phyloP scores from a whole-genome alignment of 2,329 filamentous ascomycete species.

The Monosporascus ibericus region DNA sequence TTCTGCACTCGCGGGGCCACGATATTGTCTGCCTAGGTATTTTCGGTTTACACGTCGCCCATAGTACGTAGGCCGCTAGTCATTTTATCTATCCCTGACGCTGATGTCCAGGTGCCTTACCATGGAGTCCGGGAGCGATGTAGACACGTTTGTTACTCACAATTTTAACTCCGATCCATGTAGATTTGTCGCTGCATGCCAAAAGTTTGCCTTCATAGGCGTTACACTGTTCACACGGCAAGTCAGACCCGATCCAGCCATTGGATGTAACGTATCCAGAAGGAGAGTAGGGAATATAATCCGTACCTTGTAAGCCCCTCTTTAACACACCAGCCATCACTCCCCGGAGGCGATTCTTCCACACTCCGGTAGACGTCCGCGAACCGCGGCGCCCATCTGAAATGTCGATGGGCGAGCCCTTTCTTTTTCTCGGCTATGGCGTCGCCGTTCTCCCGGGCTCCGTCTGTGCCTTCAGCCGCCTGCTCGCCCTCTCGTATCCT shows the following conservation, averaged over 20 bases:
- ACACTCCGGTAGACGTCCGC: conserved; percentile 83
- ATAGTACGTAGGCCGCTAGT: no score
- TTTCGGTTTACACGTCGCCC: no score
- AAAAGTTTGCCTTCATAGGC: conserved; percentile 87
- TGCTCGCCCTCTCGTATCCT: conserved; percentile 59
- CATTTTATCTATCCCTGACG: no score
- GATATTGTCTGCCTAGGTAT: no score
- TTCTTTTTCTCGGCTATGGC: conserved; percentile 30
- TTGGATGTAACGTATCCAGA: no score
- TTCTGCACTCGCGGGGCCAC: no score
- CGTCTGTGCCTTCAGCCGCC: conserved; percentile 26
- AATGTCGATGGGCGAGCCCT: conserved; percentile 72
- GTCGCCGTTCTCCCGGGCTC: conserved; percentile 3
- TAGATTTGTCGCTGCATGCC: conserved; percentile 60
- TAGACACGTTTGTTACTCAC: conserved; percentile 51
- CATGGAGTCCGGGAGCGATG: no score
- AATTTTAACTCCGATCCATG: conserved; percentile 70
- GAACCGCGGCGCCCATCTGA: conserved; percentile 90
- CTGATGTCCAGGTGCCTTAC: no score
- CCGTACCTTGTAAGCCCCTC: conserved; percentile 77
- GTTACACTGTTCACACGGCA: conserved; percentile 60
- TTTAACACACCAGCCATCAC: conserved; percentile 89
- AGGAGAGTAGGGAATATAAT: conserved; percentile 1
- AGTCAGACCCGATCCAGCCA: neutral
- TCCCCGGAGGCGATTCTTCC: conserved; percentile 70